A percentile compares a stretch with the other conserved stretches of the same genome.
phyloP scores from a whole-genome alignment of 352 stramenopile genomes.

The Phytophthora quininea region DNA sequence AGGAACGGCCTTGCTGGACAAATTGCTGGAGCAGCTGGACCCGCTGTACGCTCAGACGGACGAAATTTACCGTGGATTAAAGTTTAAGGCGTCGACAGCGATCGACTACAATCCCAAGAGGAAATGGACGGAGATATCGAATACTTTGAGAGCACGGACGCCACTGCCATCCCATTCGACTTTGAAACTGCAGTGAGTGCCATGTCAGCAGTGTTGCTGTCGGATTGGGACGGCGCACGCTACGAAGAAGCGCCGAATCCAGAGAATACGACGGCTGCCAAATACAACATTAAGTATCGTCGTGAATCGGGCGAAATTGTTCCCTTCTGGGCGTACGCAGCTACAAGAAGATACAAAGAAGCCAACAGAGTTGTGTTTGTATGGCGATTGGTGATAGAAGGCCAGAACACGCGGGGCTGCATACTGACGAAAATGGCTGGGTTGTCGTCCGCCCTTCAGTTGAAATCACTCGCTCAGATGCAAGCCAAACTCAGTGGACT shows the following conservation, averaged over 20 bases:
- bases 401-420: slow-evolving; percentile 30
- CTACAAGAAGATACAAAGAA: slow-evolving; percentile 36
- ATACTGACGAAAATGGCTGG: slow-evolving; percentile 60
- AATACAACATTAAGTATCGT: slow-evolving; percentile 24
- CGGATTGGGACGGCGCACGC: slow-evolving; percentile 4
- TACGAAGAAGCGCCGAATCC: slow-evolving; percentile 10
- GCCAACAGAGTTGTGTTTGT: slow-evolving; percentile 50
- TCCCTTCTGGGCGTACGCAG: slow-evolving; percentile 9
- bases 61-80: slow-evolving; percentile 10
- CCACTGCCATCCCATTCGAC: slow-evolving; percentile 14
- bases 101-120: background rate
- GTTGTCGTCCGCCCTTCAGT: slow-evolving; percentile 9
- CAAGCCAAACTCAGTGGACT: background rate
- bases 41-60: slow-evolving; percentile 23
- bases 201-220: slow-evolving; percentile 22
- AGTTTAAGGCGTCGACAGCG: background rate
- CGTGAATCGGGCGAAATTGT: slow-evolving; percentile 6
- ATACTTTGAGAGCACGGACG: slow-evolving; percentile 12
- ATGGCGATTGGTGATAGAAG: slow-evolving; percentile 45
- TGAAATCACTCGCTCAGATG: background rate
- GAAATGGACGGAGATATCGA: slow-evolving; percentile 6
- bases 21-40: slow-evolving; percentile 16
- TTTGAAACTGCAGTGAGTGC: slow-evolving; percentile 18
- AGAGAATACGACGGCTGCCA: slow-evolving; percentile 29
- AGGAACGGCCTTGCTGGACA: slow-evolving; percentile 14